Base-by-base conservation (phyloP, 2,329 filamentous ascomycete species). In the Aureobasidium leucospermi region DNA sequence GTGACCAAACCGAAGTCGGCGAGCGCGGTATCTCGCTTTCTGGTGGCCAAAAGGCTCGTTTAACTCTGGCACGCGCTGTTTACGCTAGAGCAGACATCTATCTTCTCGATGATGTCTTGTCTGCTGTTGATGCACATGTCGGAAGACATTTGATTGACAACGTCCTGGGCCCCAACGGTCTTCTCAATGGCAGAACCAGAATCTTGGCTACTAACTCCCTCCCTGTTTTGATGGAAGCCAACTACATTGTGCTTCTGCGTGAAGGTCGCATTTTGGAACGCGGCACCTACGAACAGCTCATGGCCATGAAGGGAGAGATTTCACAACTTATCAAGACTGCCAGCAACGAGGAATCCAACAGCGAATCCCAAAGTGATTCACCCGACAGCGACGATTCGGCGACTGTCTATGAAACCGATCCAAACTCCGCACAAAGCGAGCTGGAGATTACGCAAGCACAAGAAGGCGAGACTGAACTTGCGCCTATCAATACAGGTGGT, bases 51-150 rank as follows among this genome's bases (percentile, higher is more conserved):
- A 99, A 96, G 76, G 93, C 94, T 59, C 89, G 94, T 63, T 81
- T 99, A 62, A 93, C 91, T 13, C 80, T 99, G 58, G 94, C 94
- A 42, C 85, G 94, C 71, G 93, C 95, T 32, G 94, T 99, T 1
- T 99, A 99, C 70, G 92, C 95, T 55, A 84, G 94, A 66, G 91
- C 94, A n/a, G 95, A 99, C 71, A 85, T 99, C 52, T 97, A 97
- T 69, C 80, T 99, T 11, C 80, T 99, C 10, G 94, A 99, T 66
- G 94, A 99, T 71, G 89, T 92, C 62, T 80, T 99, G 10, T 97
- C 93, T 15, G 94, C 95, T 0, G 94, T 99, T n/a, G 94, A 99
- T 74, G 93, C 96, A 64, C 94, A 99, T 70, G 94, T 99, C 61
- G 94, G 94, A 52, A 84, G 90, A 64, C 94, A 99, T 74, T 82